Evolutionary conservation across 345 rosid genomes (phyloP).

Genomic region (Psidium guajava): DNA sequence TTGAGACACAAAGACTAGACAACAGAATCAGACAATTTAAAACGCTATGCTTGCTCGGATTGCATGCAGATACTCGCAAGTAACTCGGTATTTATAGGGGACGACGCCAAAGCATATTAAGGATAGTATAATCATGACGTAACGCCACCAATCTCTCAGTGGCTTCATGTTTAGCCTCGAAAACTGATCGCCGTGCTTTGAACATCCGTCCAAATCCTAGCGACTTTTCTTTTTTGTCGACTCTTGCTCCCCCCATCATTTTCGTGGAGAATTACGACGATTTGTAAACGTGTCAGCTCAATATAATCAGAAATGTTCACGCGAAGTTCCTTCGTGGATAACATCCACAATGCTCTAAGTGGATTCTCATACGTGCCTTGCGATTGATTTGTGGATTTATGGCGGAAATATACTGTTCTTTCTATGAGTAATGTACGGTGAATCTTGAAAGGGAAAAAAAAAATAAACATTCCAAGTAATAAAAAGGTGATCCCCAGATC

Average conservation of each 20-base stretch:
- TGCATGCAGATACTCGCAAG: neutral
- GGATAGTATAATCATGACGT: neutral
- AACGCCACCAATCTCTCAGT: neutral
- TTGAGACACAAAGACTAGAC: neutral
- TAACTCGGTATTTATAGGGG: neutral
- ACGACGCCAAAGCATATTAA: neutral
- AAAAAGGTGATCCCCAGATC: neutral
- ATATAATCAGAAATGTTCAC: neutral
- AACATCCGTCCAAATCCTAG: neutral
- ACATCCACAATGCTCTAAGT: neutral
- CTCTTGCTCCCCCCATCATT: neutral
- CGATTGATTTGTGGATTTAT: neutral
- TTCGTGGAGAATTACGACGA: neutral
- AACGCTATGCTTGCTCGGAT: neutral
- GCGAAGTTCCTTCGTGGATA: neutral
- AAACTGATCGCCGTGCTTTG: neutral
- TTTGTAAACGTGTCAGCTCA: neutral
- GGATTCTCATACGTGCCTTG: neutral
- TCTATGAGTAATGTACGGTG: neutral
- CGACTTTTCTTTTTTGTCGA: neutral
- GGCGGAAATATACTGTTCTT: neutral
- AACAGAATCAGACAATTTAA: neutral
- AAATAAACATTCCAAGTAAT: neutral
- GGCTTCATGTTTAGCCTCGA: neutral
- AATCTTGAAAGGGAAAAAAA: neutral